Base-by-base conservation (phyloP, 2,329 filamentous ascomycete species). In the Ophiostoma piceae region DNA sequence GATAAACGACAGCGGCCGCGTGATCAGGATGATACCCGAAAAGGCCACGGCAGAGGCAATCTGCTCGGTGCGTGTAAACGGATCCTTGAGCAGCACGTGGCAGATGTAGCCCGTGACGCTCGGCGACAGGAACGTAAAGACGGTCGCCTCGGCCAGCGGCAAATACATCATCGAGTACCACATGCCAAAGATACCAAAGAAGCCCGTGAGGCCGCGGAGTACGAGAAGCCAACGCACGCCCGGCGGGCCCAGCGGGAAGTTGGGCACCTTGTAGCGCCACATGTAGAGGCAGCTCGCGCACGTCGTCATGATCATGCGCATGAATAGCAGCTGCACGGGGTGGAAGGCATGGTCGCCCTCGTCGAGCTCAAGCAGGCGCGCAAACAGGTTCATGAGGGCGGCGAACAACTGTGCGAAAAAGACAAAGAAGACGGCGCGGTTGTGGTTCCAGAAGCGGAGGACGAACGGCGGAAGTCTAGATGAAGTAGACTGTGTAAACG, bases 101-200 rank as follows among this genome's bases (percentile, higher is more conserved):
- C 92, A 96, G 22, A 90, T 85, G 80, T 94, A 92, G 70, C 91
- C 92, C 26, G 92, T 87, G 6, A 96, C 83, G 16, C 89, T 90
- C 0, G 94, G 94, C 0, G 90, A 87, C 6, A 97, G 84, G 77
- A 97, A 97, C 9, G 92, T 95, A 68, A 97, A 90, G 43, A 97
- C 93, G 0, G 92, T 95, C 1, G 93, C 92, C 77, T 97, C 93
- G 19, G 92, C 90, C 1, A 97, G 84, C 0, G 92, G 91, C 2
- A 97, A 85, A 75, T 96, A 96, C 76, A 91, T 85, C 70, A 84
- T 84, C 12, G 81, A 84, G 73, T 80, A 84, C 83, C 82, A 96
- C 80, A 95, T 86, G 47, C 90, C 90, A 77, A 89, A 94, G 3
- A 96, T 89, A 12, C 92, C 92, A 77, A 92, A 90, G 68, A 75